Base-by-base conservation (phyloP, 768 basidiomycete genomes). In the Austroboletus eburneus region DNA sequence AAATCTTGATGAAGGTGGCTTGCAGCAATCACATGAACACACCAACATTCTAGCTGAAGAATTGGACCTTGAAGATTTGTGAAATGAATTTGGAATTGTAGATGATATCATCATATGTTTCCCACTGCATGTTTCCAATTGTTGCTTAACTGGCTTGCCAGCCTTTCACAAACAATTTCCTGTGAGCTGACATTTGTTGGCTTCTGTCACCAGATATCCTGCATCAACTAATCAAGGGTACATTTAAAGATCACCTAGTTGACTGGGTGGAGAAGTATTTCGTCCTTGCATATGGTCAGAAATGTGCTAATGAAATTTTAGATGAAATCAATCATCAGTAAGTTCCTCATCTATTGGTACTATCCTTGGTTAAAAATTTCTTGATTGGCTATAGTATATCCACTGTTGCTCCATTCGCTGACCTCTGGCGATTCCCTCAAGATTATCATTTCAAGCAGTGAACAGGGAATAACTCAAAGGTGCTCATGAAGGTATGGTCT, bases 161-260 rank as follows among this genome's bases (percentile, higher is more conserved):
- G 47, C 42, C 37, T 3, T 48, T 48, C 7, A 48, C 42, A 4
- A 38, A 48, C 25, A 25, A 43, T 17, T 49, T 49, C 5, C 42
- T 33, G 3, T 14, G 9, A 4, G 45, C 41, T 0, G 30, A 42
- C 14, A 42, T 42, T 5, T 30, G 32, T n/a, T 16, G 20, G 7
- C 6, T 42, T 14, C 21, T 42, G 5, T 22, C 30, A 9, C 30
- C 16, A 2, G 41, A 33, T 7, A 9, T 42, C 3, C 21, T 42
- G 4, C 41, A 42, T 12, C 41, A 42, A 9, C 20, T 42, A 13
- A 42, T 42, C 7, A 33, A 42, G 13, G 41, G 30, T 3, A 17
- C 30, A 4, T 42, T 42, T 7, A 42, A 42, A n/a, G 30, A 42
- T 10, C 41, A 42, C 9, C 16, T 42, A 1, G 30, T 42, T 3